These are phyloP conservation scores for Bipolaris cookei DNA, from an alignment of 2,329 filamentous ascomycete genomes.

Conservation along the genomic window DNA sequence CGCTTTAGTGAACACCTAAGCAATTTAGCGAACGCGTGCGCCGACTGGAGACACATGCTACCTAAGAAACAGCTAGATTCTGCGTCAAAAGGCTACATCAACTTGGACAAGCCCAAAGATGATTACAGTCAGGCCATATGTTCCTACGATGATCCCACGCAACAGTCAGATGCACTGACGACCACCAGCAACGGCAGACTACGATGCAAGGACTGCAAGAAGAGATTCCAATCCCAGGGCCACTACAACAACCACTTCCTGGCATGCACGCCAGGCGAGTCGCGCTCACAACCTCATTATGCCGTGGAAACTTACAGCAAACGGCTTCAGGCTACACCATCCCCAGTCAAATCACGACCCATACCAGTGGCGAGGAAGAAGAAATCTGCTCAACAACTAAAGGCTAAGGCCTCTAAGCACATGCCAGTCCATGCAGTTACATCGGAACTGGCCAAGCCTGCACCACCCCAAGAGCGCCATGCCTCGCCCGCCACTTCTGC, in stretches of 20 bases:
- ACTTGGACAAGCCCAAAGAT: constrained; percentile 19
- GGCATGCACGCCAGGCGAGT: constrained; percentile 21
- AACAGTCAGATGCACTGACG: constrained; percentile 13
- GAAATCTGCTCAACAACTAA: neutral
- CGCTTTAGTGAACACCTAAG: constrained; percentile 21
- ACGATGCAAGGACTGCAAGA: constrained; percentile 31
- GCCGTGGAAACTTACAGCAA: neutral
- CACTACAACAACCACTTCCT: constrained; percentile 29
- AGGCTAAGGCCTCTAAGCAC: neutral
- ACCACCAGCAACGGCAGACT: constrained; percentile 9
- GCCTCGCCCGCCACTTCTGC: neutral
- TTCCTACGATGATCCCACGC: constrained; percentile 6
- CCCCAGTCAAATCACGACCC: neutral
- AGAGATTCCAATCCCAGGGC: constrained; percentile 23
- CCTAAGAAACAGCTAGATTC: neutral
- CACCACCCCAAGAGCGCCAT: neutral
- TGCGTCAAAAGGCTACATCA: constrained; percentile 8
- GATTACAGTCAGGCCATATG: neutral
- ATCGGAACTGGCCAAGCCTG: neutral
- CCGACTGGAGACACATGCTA: constrained; percentile 18
- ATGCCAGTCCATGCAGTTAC: neutral
- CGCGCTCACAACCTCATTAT: neutral
- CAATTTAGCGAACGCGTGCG: constrained; percentile 18
- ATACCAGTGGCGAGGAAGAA: neutral
- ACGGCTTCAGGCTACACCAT: neutral